Evolutionary conservation across 2,329 filamentous ascomycete genomes (phyloP), one percentile per base, ranked within the genome.

Genomic region (Calonectria pauciramosa): DNA sequence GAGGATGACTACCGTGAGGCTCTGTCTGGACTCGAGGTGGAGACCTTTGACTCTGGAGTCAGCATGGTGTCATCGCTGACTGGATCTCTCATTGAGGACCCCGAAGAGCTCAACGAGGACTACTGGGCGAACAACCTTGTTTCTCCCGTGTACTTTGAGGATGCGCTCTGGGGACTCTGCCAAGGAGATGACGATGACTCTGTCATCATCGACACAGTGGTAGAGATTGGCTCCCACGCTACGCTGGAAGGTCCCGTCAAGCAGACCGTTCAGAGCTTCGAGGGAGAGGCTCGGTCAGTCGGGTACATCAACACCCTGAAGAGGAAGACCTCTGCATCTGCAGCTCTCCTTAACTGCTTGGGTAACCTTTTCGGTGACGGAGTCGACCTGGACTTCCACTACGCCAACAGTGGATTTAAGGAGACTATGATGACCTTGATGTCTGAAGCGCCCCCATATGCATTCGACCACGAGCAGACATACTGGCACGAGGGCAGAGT

Each of bases 161-260:
- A 60, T 47, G 71, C 71, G 28, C 36, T 73, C 11, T 54, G 51
- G 49, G 60, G 67, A 13, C 11, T 71, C 20, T 70, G 68, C 32
- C 68, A 65, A 11, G 41, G 32, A 7, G 52, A 63, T 41, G 56
- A 70, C 52, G 71, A 70, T 32, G 60, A 63, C 6, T 72, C 52
- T 20, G 44, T 34, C 5, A 44, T 69, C 32, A 38, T 70, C 1
- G 66, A 70, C 47, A 49, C 49, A 2, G 34, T 73, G 18, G 18
- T 73, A 14, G 88, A 90, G 77, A 78, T 90, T 13, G 88, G 88
- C 0, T 88, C 88, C 0, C 88, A 90, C 75, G 84, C 87, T 1
- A 87, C 87, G 4, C 83, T 90, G 2, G 85, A 87, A 65, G 87
- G 88, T 0, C 88, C 88, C 3, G 82, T 88, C 56, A 86, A 88